These are phyloP conservation scores for Geotrichum carabidarum DNA, from an alignment of 1,139 yeast species.

Conservation along the genomic window DNA sequence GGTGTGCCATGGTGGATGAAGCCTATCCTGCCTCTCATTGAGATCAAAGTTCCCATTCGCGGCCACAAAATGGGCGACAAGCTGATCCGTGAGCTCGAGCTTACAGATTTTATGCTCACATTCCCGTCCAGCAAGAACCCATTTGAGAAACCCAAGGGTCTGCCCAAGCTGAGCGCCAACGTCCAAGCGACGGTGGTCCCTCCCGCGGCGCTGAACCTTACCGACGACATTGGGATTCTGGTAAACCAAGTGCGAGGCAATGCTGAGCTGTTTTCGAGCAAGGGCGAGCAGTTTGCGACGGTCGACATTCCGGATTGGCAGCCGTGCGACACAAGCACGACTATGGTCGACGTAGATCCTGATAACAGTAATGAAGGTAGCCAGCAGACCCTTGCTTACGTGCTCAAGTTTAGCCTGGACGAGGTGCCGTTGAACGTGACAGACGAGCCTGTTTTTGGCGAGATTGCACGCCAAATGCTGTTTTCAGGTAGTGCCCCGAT, in stretches of 20 bases:
- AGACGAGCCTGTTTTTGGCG: conserved; percentile 30
- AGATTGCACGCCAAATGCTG: conserved; percentile 31
- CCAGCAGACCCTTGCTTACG: conserved; percentile 18
- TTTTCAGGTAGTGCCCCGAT: conserved; percentile 31
- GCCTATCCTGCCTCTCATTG: conserved; percentile 5
- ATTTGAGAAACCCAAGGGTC: conserved; percentile 20
- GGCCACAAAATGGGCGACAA: conserved; percentile 23
- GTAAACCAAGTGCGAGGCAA: conserved; percentile 30
- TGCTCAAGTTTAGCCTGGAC: conserved; percentile 30
- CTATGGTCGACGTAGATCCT: conserved; percentile 15
- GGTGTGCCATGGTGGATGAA: conserved; percentile 15
- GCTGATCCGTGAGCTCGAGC: conserved; percentile 25
- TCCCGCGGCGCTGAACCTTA: conserved; percentile 24
- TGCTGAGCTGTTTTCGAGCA: conserved; percentile 29
- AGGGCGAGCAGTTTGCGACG: conserved; percentile 32
- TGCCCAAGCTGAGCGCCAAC: conserved; percentile 28
- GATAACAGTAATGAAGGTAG: neutral
- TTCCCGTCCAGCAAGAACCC: conserved; percentile 24
- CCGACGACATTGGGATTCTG: conserved; percentile 19
- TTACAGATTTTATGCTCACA: conserved; percentile 24
- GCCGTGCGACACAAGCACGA: conserved; percentile 30
- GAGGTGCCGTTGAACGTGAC: conserved; percentile 34
- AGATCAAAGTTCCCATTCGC: conserved; percentile 10
- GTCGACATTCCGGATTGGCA: conserved; percentile 35
- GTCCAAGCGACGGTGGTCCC: conserved; percentile 25